phyloP scores from a whole-genome alignment of 306 rosid genomes.

The Argentina anserina region DNA sequence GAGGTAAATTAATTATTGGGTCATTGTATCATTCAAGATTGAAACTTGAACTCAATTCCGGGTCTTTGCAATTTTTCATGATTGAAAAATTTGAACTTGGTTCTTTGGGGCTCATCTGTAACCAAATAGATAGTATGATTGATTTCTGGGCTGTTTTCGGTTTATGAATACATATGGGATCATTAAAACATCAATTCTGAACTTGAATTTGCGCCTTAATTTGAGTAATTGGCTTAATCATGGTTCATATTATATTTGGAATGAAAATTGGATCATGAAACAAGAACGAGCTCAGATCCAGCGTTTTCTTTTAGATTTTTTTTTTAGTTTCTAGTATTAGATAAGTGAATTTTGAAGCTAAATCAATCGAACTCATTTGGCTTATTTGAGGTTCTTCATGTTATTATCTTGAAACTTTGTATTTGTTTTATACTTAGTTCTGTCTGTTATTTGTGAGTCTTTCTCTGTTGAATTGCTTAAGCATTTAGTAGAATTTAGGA shows the following conservation, averaged over 20 bases:
- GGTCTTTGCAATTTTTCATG: neutral
- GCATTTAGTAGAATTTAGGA: neutral
- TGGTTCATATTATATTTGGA: neutral
- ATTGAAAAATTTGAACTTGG: neutral
- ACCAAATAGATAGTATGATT: neutral
- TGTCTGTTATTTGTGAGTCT: neutral
- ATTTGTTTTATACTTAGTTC: neutral
- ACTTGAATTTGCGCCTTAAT: neutral
- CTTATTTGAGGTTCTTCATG: neutral
- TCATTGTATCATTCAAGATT: neutral
- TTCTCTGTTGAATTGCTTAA: neutral
- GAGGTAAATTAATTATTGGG: neutral
- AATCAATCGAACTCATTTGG: no score
- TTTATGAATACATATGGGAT: neutral
- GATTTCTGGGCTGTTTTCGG: neutral
- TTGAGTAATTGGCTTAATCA: neutral
- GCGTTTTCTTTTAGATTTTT: neutral
- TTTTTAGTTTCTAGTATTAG: neutral
- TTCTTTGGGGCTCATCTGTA: neutral
- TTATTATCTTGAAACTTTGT: neutral
- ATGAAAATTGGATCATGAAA: neutral
- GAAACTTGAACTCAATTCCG: neutral
- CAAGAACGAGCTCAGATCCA: neutral
- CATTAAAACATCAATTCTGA: neutral
- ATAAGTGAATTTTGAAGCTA: neutral